Conservation (phyloP, 2,329 filamentous ascomycete species). For the Pseudogymnoascus verrucosus region DNA sequence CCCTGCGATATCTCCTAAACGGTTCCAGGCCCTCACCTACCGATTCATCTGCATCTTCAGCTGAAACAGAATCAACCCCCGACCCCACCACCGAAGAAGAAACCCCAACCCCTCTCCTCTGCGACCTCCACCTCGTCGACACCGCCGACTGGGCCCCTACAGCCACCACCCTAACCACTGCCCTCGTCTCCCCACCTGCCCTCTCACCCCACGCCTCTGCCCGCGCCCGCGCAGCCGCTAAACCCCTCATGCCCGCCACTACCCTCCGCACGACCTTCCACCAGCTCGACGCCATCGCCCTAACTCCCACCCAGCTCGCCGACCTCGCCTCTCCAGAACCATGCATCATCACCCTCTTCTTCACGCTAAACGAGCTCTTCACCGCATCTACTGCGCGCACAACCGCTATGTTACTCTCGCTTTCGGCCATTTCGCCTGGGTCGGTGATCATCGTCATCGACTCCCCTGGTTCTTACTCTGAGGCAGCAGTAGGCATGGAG, state of each 20-base stretch:
- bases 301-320: constrained; percentile 31
- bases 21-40: not conserved
- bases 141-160: constrained; percentile 69
- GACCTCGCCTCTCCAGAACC: constrained; percentile 27
- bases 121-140: constrained; percentile 62
- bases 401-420: constrained; percentile 63
- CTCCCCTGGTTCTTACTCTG: constrained; percentile 88
- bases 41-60: constrained; percentile 9
- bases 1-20: constrained; percentile 33
- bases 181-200: constrained; percentile 44
- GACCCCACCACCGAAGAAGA: not conserved
- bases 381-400: constrained; percentile 63
- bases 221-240: constrained; percentile 37
- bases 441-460: constrained; percentile 79
- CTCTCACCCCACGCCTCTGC: constrained; percentile 47
- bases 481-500: constrained; percentile 54
- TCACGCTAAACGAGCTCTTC: constrained; percentile 94
- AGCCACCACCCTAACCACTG: constrained; percentile 47
- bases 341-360: constrained; percentile 71
- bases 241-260: constrained; percentile 34
- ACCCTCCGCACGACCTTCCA: constrained; percentile 36
- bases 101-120: constrained; percentile 12
- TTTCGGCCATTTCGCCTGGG: constrained; percentile 52
- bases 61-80: not conserved
- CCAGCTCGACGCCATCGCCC: constrained; percentile 41